phyloP scores from a whole-genome alignment of 2,329 filamentous ascomycete species.

The Fonsecaea multimorphosa region DNA sequence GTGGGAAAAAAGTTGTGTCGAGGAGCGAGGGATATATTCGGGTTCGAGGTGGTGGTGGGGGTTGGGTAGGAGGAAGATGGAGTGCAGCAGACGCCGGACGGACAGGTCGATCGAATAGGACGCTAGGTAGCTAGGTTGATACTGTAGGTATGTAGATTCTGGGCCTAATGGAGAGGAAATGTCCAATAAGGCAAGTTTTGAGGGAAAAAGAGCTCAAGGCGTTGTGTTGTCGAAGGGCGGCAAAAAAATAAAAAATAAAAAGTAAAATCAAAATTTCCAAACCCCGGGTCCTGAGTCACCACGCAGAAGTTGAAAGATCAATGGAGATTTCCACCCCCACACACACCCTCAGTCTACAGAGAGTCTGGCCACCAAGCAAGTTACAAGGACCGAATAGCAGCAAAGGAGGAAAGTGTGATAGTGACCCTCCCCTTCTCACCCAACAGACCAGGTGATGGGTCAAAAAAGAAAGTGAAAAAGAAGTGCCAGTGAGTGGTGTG shows the following conservation, averaged over 20 bases:
- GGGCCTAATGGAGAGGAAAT: neutral
- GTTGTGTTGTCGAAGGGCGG: neutral
- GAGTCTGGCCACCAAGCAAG: neutral
- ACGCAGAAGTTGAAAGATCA: neutral
- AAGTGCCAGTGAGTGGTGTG: neutral
- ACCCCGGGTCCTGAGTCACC: neutral
- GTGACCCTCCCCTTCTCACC: no score
- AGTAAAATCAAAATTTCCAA: neutral
- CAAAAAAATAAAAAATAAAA: neutral
- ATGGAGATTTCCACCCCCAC: neutral
- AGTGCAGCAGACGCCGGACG: neutral
- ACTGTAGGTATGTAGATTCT: neutral
- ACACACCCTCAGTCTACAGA: no score
- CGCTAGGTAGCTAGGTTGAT: neutral
- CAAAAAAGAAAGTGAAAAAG: neutral
- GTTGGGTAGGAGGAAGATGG: neutral
- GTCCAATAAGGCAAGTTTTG: neutral
- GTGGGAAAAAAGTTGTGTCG: neutral
- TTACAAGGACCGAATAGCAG: no score
- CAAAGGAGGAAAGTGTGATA: neutral
- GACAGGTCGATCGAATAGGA: neutral
- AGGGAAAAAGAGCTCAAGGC: neutral
- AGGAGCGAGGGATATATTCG: constrained; percentile 1
- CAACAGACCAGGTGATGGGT: neutral
- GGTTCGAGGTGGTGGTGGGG: neutral